These are phyloP conservation scores for Asclepias syriaca DNA, from an alignment of 257 asterid genomes.

Conservation along the genomic window DNA sequence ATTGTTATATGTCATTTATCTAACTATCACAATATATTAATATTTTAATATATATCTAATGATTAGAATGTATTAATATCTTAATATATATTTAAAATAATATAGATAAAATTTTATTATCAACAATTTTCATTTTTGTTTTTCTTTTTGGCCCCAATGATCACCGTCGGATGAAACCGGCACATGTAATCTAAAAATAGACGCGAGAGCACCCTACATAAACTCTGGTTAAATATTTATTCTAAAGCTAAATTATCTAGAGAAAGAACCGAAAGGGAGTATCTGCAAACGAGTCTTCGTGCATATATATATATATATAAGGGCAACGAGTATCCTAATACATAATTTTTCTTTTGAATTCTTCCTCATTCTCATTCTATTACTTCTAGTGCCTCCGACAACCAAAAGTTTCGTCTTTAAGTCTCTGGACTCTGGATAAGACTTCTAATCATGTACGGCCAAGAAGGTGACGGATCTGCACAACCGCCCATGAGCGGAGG, in stretches of 20 bases:
- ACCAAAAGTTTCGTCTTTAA: neutral
- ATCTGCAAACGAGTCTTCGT: neutral
- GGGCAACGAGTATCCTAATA: conserved; percentile 13
- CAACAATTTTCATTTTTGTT: too few species aligned
- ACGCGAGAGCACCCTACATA: conserved; percentile 4
- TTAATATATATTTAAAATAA: too few species aligned
- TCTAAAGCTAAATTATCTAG: neutral
- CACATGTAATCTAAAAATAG: neutral
- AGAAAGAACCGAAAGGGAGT: neutral
- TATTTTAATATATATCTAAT: too few species aligned
- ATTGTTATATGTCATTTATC: too few species aligned
- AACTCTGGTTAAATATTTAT: neutral
- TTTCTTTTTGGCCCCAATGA: too few species aligned
- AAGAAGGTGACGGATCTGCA: conserved; percentile 79
- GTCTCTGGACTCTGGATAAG: conserved; percentile 7
- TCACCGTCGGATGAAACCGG: neutral
- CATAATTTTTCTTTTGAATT: neutral
- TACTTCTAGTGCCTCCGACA: too few species aligned
- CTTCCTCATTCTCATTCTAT: neutral
- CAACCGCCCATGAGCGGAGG: conserved; percentile 51
- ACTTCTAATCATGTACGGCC: conserved; percentile 43
- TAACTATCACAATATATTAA: too few species aligned
- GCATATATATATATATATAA: conserved; percentile 4
- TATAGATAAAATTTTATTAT: too few species aligned
- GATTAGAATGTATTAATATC: too few species aligned